Conservation (phyloP, 352 stramenopile species). For the Globisporangium irregulare region DNA sequence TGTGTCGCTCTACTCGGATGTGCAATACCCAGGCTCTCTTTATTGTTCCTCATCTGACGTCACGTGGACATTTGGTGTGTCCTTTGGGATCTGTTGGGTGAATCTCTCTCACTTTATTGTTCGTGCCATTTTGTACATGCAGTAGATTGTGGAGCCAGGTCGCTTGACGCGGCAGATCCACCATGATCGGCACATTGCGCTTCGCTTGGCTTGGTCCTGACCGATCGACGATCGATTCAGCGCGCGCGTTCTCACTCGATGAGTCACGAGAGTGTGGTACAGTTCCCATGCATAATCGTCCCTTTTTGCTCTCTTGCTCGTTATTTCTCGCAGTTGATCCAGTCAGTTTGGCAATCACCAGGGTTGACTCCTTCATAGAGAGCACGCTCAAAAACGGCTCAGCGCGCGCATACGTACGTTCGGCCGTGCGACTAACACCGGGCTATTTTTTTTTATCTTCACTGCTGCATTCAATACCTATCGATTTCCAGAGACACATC, state of each 20-base stretch:
- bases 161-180: background rate
- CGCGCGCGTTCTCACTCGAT: background rate
- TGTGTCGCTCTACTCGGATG: background rate
- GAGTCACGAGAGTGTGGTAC: background rate
- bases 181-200: background rate
- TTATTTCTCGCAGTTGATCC: background rate
- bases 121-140: background rate
- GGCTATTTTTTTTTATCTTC: background rate
- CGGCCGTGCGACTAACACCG: background rate
- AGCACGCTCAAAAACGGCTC: background rate
- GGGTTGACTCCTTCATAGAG: background rate
- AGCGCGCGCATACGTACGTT: background rate
- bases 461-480: background rate
- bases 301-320: background rate
- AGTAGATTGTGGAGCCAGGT: background rate
- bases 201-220: background rate
- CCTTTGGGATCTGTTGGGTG: background rate
- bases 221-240: background rate
- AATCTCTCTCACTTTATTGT: background rate
- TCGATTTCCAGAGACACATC: background rate
- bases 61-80: background rate
- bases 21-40: background rate
- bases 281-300: background rate
- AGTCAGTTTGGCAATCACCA: background rate
- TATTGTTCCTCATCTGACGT: background rate